Conservation (phyloP, 2,329 filamentous ascomycete genomes). For the Phialophora expanda region DNA sequence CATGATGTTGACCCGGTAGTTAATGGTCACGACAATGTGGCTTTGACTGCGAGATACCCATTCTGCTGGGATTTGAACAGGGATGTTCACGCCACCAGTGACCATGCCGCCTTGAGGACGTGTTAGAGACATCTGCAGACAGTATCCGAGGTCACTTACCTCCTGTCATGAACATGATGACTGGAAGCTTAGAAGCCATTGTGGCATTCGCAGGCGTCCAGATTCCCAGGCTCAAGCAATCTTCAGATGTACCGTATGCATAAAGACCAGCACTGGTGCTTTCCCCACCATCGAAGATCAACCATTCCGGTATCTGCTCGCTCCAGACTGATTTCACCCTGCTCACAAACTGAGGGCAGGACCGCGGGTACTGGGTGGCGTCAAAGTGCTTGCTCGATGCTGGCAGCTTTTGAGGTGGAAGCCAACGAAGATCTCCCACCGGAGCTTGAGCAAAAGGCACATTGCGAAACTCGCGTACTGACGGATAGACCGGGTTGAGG, state of each 20-base stretch:
- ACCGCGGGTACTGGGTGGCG: slow-evolving; percentile 13
- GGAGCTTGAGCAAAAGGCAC: slow-evolving; percentile 48
- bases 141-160: slow-evolving; percentile 19
- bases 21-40: slow-evolving; percentile 49
- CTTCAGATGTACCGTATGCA: slow-evolving; percentile 45
- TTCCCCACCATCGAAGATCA: slow-evolving; percentile 31
- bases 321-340: slow-evolving; percentile 14
- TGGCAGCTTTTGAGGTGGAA: slow-evolving; percentile 36
- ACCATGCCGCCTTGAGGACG: slow-evolving; percentile 26
- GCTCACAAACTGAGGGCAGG: slow-evolving; percentile 16
- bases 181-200: slow-evolving; percentile 34
- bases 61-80: slow-evolving; percentile 48
- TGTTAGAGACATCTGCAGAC: background rate
- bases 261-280: slow-evolving; percentile 36
- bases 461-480: slow-evolving; percentile 48
- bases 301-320: slow-evolving; percentile 16
- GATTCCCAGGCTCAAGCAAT: slow-evolving; percentile 52
- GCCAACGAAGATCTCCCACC: slow-evolving; percentile 43
- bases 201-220: slow-evolving; percentile 47
- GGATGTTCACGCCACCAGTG: slow-evolving; percentile 46
- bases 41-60: slow-evolving; percentile 50
- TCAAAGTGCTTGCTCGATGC: slow-evolving; percentile 9
- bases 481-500: slow-evolving; percentile 44
- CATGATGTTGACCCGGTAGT: slow-evolving; percentile 53
- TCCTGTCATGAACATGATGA: slow-evolving; percentile 39